phyloP scores from a whole-genome alignment of 768 basidiomycete species.

The Obba rivulosa region DNA sequence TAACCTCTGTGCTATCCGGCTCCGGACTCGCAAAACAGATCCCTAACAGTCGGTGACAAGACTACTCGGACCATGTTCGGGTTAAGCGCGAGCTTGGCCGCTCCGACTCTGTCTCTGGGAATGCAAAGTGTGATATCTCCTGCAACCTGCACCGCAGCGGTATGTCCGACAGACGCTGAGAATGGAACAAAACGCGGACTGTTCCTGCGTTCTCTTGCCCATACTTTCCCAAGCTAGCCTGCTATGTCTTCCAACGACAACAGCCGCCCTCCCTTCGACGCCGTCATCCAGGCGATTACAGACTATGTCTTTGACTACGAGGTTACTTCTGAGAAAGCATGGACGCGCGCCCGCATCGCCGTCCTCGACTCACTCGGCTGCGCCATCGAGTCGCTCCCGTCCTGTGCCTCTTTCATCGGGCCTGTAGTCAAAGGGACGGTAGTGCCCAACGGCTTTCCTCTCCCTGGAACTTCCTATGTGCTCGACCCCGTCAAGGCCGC shows the following conservation, averaged over 20 bases:
- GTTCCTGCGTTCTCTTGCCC: too few species aligned
- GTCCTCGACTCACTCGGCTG: conserved; percentile 5
- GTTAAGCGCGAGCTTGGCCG: too few species aligned
- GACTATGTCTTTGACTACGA: conserved; percentile 6
- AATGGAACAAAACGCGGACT: background rate
- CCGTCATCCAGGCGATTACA: conserved; percentile 1
- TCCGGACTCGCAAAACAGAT: too few species aligned
- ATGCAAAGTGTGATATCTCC: too few species aligned
- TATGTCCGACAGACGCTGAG: background rate
- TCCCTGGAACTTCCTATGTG: conserved; percentile 3
- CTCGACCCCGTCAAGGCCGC: conserved; percentile 4
- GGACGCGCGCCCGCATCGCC: background rate
- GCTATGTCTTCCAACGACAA: conserved; percentile 3
- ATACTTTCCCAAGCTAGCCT: background rate
- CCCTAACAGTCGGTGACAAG: too few species aligned
- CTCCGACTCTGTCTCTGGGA: too few species aligned
- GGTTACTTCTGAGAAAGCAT: conserved; percentile 2
- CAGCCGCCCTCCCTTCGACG: conserved; percentile 3
- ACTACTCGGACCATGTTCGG: too few species aligned
- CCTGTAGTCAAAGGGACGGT: conserved; percentile 4
- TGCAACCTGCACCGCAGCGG: too few species aligned
- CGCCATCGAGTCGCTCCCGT: conserved; percentile 2
- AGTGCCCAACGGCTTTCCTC: conserved; percentile 4
- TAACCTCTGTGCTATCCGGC: too few species aligned
- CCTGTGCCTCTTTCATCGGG: conserved; percentile 3